Evolutionary conservation across 345 rosid species (phyloP), one percentile per base, ranked within the genome.

Genomic region (Eutrema yunnanense): DNA sequence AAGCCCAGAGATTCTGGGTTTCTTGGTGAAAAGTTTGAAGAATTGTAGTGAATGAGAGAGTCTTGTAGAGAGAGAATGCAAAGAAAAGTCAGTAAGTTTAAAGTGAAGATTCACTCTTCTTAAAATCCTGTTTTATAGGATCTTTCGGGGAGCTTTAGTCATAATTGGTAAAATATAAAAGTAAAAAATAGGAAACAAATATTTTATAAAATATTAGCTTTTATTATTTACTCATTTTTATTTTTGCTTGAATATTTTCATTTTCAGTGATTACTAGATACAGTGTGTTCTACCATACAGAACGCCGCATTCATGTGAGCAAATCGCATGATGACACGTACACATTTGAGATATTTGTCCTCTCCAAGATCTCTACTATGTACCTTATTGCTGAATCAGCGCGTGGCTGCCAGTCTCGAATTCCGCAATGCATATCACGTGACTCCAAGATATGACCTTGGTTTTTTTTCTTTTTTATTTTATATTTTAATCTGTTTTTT

Each of bases 361-460:
- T 41, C 30, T 44, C 52, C 40, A 52, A 37, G 72, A 71, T 32
- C 50, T 55, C 65, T 13, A 16, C 0, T 16, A 16, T 0, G 16
- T 16, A 69, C 27, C 29, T 61, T 49, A n/a, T n/a, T 67, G 85
- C 81, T 82, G 83, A 80, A 26, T 75, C 79, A 76, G 80, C 79
- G 44, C 32, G 26, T 33, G 72, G 32, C 69, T 42, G 6, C 53
- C 66, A 61, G 9, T 72, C 77, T 83, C 71, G 86, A 63, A 27
- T 44, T 65, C 38, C 40, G 72, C 54, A 76, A 72, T 55, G 40
- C 77, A 60, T 51, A 74, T 80, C 92, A 89, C 88, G 89, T 89
- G 90, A 85, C 74, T 81, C 84, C 90, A 81, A 81, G 88, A 89
- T 86, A 78, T 86, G 90, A 85, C 71, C 32, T 64, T 19, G 52